These are phyloP conservation scores for Microcyclospora tardicrescens DNA, from an alignment of 2,329 filamentous ascomycete species.

Conservation along the genomic window DNA sequence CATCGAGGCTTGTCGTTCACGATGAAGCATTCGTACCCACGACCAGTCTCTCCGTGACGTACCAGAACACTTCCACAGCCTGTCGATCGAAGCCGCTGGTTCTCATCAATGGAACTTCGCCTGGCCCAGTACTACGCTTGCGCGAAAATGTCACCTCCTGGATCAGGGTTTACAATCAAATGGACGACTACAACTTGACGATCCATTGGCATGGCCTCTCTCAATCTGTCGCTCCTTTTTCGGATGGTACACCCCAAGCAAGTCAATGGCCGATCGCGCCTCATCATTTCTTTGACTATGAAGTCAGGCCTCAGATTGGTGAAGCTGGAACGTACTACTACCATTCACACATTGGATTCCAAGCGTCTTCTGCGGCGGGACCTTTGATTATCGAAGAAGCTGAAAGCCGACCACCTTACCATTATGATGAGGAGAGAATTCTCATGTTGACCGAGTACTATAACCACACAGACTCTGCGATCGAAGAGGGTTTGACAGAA, in stretches of 20 bases:
- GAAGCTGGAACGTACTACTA: constrained; percentile 55
- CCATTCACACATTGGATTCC: constrained; percentile 53
- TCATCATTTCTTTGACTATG: constrained; percentile 53
- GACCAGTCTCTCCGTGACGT: constrained; percentile 34
- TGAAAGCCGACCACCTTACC: constrained; percentile 33
- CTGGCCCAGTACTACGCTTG: constrained; percentile 38
- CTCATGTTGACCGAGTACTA: constrained; percentile 47
- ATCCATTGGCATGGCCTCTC: constrained; percentile 57
- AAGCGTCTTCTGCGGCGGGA: constrained; percentile 46
- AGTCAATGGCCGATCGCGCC: constrained; percentile 55
- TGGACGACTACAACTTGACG: constrained; percentile 42
- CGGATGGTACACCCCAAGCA: constrained; percentile 48
- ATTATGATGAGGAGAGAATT: constrained; percentile 49
- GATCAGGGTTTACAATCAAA: constrained; percentile 48
- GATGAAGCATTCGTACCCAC: constrained; percentile 29
- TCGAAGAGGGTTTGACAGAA: constrained; percentile 38
- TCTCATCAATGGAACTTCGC: constrained; percentile 41
- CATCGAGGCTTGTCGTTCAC: constrained; percentile 5
- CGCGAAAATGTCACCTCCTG: constrained; percentile 36
- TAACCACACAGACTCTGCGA: constrained; percentile 36
- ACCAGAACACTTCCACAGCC: constrained; percentile 30
- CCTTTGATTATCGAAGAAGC: constrained; percentile 45
- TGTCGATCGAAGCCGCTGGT: constrained; percentile 37
- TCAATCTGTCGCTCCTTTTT: constrained; percentile 47
- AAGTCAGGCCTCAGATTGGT: constrained; percentile 40